Percentiles rank a stretch among this genome's conserved stretches.
phyloP scores from a whole-genome alignment of 2,329 filamentous ascomycete genomes.

The Xenoacremonium recifei region DNA sequence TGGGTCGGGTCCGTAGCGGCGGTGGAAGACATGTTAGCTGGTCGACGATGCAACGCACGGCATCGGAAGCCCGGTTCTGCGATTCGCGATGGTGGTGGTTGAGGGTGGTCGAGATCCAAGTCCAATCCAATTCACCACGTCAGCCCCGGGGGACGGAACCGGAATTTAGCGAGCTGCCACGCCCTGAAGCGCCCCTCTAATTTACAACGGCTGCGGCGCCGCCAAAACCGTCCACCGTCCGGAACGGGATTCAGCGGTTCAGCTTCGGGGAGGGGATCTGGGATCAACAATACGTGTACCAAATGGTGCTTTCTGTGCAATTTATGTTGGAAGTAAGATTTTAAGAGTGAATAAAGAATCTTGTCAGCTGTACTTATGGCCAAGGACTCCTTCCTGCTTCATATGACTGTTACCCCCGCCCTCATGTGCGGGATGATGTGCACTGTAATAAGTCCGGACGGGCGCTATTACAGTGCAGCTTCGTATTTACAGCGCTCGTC shows the following conservation, averaged over 20 bases:
- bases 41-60: slow-evolving; percentile 17
- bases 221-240: slow-evolving; percentile 6
- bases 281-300: too few species aligned
- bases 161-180: slow-evolving; percentile 24
- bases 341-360: too few species aligned
- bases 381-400: too few species aligned
- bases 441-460: too few species aligned
- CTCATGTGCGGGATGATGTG: too few species aligned
- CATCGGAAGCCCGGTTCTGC: slow-evolving; percentile 20
- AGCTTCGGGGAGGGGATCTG: too few species aligned
- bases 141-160: slow-evolving; percentile 16
- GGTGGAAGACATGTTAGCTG: slow-evolving; percentile 39
- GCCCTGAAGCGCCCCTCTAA: slow-evolving; percentile 7
- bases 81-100: slow-evolving; percentile 12
- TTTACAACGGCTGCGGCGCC: slow-evolving; percentile 12
- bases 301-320: too few species aligned
- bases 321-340: too few species aligned
- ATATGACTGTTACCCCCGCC: too few species aligned
- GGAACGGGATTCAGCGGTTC: neutral
- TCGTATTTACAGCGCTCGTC: too few species aligned
- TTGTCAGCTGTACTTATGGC: too few species aligned
- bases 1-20: slow-evolving; percentile 34
- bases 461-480: too few species aligned
- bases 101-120: slow-evolving; percentile 14
- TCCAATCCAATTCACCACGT: slow-evolving; percentile 24